phyloP scores from a whole-genome alignment of 1,284 basidiomycete genomes.

The Puccinia coronata region DNA sequence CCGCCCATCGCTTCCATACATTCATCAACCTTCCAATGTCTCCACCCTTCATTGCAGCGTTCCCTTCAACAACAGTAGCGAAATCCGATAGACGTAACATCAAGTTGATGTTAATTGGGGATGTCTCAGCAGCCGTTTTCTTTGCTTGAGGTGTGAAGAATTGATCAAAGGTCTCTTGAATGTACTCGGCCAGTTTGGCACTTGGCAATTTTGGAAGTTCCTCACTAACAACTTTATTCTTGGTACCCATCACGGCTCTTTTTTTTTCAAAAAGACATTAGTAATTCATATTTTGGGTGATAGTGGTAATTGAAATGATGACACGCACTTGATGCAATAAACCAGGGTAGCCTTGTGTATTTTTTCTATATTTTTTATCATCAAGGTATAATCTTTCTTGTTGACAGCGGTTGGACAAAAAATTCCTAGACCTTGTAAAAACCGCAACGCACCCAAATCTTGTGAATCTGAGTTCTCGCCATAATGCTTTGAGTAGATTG shows the following conservation, averaged over 20 bases:
- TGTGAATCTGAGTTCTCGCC: background rate
- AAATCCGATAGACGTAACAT: background rate
- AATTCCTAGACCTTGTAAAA: background rate
- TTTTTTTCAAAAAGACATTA: background rate
- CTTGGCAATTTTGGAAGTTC: background rate
- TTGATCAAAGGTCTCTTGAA: background rate
- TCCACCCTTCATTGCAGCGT: background rate
- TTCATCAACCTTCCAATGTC: background rate
- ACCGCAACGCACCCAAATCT: background rate
- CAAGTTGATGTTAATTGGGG: background rate
- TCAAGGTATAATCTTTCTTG: background rate
- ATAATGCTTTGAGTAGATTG: too few relatives aligned
- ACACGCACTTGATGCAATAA: background rate
- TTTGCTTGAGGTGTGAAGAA: background rate
- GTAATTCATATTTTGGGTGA: too few relatives aligned
- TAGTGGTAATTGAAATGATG: background rate
- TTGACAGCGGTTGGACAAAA: too few relatives aligned
- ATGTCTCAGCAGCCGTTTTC: background rate
- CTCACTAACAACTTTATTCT: background rate
- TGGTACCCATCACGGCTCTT: background rate
- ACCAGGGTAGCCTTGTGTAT: background rate
- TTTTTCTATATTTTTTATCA: background rate
- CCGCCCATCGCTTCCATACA: background rate
- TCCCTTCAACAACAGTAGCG: background rate
- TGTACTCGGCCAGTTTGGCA: background rate